Conservation (phyloP, 495 filamentous ascomycete species). For the Lophiotrema nucula region DNA sequence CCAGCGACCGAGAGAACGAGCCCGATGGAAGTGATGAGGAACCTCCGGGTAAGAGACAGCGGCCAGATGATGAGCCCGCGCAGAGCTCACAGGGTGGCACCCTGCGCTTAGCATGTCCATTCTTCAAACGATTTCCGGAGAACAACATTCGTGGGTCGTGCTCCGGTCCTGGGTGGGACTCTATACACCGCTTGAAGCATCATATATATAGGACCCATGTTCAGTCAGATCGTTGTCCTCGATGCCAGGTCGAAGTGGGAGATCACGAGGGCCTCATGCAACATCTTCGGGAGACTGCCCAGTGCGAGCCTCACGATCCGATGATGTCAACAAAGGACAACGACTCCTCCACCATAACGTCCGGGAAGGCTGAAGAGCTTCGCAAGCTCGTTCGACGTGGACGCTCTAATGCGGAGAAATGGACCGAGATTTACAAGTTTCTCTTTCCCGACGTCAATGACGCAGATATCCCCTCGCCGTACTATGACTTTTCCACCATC, state of each 20-base stretch:
- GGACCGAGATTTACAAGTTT: not conserved
- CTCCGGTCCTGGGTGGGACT: slow-evolving; percentile 1
- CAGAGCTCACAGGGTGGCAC: too few relatives aligned
- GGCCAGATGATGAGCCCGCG: not conserved
- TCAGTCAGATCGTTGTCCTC: not conserved
- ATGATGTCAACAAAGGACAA: not conserved
- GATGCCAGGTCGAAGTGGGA: not conserved
- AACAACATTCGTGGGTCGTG: not conserved
- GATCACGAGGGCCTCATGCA: not conserved
- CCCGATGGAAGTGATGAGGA: not conserved
- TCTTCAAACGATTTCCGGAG: not conserved
- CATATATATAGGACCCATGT: not conserved
- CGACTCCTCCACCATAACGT: not conserved
- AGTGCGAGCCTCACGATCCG: not conserved
- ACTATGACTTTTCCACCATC: not conserved
- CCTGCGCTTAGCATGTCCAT: not conserved
- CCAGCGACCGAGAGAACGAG: not conserved
- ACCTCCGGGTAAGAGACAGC: not conserved
- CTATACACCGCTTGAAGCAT: not conserved
- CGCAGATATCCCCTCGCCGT: not conserved
- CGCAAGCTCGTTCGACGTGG: not conserved
- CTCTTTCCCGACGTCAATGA: not conserved
- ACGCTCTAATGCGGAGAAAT: not conserved
- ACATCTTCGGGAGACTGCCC: not conserved
- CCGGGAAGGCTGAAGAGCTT: not conserved